phyloP scores from a whole-genome alignment of 2,329 filamentous ascomycete genomes.

The Fusarium hostae region DNA sequence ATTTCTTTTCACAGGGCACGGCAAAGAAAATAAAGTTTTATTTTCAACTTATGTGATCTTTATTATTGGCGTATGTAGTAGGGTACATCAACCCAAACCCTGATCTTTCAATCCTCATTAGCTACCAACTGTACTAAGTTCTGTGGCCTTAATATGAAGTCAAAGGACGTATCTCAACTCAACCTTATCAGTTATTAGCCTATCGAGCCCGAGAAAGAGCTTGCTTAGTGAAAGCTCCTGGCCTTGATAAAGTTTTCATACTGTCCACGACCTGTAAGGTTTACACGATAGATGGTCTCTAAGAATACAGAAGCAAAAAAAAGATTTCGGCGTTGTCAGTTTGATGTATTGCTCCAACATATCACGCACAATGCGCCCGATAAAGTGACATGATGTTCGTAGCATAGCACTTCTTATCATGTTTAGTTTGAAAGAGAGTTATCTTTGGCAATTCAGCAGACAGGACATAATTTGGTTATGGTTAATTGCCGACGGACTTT shows the following conservation, averaged over 20 bases:
- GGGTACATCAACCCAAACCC: background rate
- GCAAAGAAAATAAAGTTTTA: rapidly evolving
- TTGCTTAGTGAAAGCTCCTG: background rate
- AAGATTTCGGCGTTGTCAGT: rapidly evolving
- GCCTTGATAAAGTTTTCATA: too few relatives aligned
- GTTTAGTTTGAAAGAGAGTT: too few relatives aligned
- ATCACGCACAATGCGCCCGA: too few relatives aligned
- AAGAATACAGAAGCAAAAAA: background rate
- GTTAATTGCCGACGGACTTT: background rate
- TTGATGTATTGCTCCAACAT: background rate
- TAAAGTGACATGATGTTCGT: too few relatives aligned
- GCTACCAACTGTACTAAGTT: background rate
- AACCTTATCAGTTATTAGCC: rapidly evolving
- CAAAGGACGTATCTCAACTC: background rate
- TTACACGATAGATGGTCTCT: background rate
- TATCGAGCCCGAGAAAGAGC: background rate
- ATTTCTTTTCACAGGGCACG: rapidly evolving
- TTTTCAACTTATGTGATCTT: rapidly evolving
- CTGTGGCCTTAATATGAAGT: too few relatives aligned
- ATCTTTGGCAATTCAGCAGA: too few relatives aligned
- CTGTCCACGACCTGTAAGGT: background rate
- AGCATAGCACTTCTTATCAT: too few relatives aligned
- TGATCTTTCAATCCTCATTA: background rate
- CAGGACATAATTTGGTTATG: rapidly evolving
- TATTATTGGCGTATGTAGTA: background rate